phyloP scores from a whole-genome alignment of 345 rosid genomes.

The Cardamine chenopodiifolia region DNA sequence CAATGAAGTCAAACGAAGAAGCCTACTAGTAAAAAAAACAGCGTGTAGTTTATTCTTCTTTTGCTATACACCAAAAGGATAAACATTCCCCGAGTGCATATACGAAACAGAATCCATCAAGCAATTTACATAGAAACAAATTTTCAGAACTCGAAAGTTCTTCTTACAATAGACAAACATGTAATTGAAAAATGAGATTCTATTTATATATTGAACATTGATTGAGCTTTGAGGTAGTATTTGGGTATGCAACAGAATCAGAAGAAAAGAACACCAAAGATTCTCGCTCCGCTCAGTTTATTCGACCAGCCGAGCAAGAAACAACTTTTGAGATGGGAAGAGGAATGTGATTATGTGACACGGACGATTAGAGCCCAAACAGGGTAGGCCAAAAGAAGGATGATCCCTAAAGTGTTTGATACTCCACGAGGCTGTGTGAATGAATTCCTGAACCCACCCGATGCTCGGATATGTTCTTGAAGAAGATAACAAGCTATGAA shows the following conservation, averaged over 20 bases:
- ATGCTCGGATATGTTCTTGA: constrained; percentile 90
- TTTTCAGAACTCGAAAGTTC: background rate
- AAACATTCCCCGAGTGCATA: constrained; percentile 3
- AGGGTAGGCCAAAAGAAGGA: constrained; percentile 82
- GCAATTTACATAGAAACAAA: constrained; percentile 9
- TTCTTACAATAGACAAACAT: constrained; percentile 29
- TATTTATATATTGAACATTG: background rate
- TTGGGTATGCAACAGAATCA: constrained; percentile 19
- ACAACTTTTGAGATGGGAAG: constrained; percentile 16
- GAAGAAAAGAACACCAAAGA: constrained; percentile 16
- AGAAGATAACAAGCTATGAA: constrained; percentile 77
- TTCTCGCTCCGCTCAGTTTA: constrained; percentile 2
- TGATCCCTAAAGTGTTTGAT: constrained; percentile 82
- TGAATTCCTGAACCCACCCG: constrained; percentile 90
- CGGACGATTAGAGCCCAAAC: constrained; percentile 72
- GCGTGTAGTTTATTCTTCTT: background rate
- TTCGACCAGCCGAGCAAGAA: constrained; percentile 18
- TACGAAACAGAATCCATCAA: constrained; percentile 4
- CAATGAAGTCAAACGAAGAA: too few relatives aligned
- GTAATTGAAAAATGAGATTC: constrained; percentile 7
- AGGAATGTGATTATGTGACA: constrained; percentile 42
- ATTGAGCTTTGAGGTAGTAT: constrained; percentile 28
- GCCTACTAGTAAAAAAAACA: background rate
- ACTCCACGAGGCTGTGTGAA: constrained; percentile 76
- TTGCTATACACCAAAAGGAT: background rate